These are phyloP conservation scores for Chlamydomonas reinhardtii DNA, from an alignment of 163 green algal genomes.

Conservation along the genomic window DNA sequence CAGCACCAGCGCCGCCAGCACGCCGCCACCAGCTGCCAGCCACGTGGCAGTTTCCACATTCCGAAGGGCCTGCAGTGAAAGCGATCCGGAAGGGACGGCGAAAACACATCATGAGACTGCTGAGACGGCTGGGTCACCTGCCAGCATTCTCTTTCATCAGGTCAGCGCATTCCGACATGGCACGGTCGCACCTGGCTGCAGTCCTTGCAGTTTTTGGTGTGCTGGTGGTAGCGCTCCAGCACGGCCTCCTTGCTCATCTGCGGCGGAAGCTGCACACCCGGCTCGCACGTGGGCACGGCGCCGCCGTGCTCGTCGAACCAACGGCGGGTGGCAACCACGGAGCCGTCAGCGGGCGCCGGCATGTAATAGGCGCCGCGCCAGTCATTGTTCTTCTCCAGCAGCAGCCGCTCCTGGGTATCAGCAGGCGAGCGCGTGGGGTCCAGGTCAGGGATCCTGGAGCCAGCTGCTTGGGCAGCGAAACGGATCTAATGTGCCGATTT, in stretches of 20 bases:
- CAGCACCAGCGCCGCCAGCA: constrained; percentile 23
- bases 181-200: neutral
- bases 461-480: too few relatives aligned
- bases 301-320: constrained; percentile 34
- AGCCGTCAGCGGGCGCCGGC: constrained; percentile 54
- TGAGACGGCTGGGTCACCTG: too few relatives aligned
- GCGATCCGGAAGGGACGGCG: neutral
- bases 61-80: constrained; percentile 31
- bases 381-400: constrained; percentile 2
- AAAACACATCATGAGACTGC: too few relatives aligned
- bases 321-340: constrained; percentile 44
- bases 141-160: too few relatives aligned
- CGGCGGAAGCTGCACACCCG: constrained; percentile 9
- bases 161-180: too few relatives aligned
- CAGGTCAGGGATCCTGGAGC: too few relatives aligned
- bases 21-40: neutral
- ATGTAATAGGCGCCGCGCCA: constrained; percentile 70
- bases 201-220: constrained; percentile 62
- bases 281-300: constrained; percentile 37
- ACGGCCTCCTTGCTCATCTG: constrained; percentile 48
- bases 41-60: constrained; percentile 6
- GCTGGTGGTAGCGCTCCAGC: constrained; percentile 61
- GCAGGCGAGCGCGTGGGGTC: too few relatives aligned
- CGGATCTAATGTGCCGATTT: too few relatives aligned
- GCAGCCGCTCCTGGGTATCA: constrained; percentile 18